A percentile compares a stretch with the other conserved stretches of the same genome.
phyloP scores from a whole-genome alignment of 2,329 filamentous ascomycete species.

The Penicillium sp. region DNA sequence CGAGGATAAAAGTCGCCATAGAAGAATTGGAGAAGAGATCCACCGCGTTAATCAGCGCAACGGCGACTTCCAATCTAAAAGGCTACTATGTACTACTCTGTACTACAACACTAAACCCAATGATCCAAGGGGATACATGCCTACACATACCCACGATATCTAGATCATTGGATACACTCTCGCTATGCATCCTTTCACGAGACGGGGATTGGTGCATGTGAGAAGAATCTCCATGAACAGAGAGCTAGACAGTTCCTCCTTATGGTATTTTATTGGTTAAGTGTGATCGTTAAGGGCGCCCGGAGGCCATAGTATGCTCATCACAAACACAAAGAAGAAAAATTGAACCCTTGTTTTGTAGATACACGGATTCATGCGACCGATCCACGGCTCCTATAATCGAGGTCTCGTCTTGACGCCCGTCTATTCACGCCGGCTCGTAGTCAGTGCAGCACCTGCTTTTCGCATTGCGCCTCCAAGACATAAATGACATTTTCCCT shows the following conservation, averaged over 20 bases:
- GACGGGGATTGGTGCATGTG: not conserved
- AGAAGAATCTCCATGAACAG: conserved; percentile 19
- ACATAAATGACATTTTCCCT: conserved; percentile 31
- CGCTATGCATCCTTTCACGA: not conserved
- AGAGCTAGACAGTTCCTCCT: conserved; percentile 31
- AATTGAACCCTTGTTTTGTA: conserved; percentile 37
- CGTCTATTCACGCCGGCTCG: conserved; percentile 34
- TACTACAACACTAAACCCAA: not conserved
- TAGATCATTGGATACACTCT: not conserved
- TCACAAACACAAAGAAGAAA: conserved; percentile 44
- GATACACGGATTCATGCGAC: conserved; percentile 35
- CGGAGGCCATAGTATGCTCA: conserved; percentile 42
- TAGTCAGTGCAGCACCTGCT: conserved; percentile 36
- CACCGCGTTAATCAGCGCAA: not conserved
- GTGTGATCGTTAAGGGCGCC: conserved; percentile 44
- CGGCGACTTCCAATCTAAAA: too few relatives aligned
- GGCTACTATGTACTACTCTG: too few relatives aligned
- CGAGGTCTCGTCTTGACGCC: conserved; percentile 34
- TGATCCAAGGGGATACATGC: not conserved
- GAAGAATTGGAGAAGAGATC: not conserved
- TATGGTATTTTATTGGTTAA: conserved; percentile 44
- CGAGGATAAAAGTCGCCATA: conserved; percentile 4
- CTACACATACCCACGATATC: not conserved
- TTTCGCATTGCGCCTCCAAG: conserved; percentile 32
- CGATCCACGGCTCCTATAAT: conserved; percentile 37